phyloP scores from a whole-genome alignment of 352 stramenopile genomes.

The Pythium aquatile region DNA sequence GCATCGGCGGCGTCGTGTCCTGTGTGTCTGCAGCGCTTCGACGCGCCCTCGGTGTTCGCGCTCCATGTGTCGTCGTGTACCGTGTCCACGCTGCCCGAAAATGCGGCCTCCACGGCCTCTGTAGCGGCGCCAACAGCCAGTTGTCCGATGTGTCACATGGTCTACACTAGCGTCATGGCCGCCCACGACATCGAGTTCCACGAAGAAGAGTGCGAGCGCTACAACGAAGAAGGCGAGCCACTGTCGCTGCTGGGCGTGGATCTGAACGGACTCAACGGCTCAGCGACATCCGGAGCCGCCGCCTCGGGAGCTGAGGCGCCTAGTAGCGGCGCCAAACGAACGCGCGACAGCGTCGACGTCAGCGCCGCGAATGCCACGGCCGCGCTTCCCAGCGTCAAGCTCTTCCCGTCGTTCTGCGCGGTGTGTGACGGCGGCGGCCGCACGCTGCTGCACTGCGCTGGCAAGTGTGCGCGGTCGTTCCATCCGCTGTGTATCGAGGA shows the following conservation, averaged over 20 bases:
- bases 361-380: neutral
- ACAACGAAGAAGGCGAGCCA: constrained; percentile 38
- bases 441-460: constrained; percentile 54
- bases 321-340: constrained; percentile 31
- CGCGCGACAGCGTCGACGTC: constrained; percentile 22
- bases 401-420: constrained; percentile 59
- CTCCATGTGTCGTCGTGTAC: constrained; percentile 60
- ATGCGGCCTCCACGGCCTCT: constrained; percentile 10
- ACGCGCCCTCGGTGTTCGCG: constrained; percentile 36
- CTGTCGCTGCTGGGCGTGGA: constrained; percentile 13
- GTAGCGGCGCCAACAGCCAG: constrained; percentile 19
- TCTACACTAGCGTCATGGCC: constrained; percentile 47
- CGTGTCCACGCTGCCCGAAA: constrained; percentile 10
- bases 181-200: constrained; percentile 72
- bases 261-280: constrained; percentile 2
- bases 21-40: constrained; percentile 46
- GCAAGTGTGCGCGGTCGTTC: constrained; percentile 55
- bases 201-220: constrained; percentile 70
- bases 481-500: constrained; percentile 64
- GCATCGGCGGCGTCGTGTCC: constrained; percentile 38
- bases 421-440: constrained; percentile 52
- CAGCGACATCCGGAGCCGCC: neutral
- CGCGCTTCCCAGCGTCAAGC: constrained; percentile 25
- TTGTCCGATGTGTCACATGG: constrained; percentile 62
- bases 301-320: neutral